Conservation (phyloP, 768 basidiomycete species). For the Boletus bicolor region DNA sequence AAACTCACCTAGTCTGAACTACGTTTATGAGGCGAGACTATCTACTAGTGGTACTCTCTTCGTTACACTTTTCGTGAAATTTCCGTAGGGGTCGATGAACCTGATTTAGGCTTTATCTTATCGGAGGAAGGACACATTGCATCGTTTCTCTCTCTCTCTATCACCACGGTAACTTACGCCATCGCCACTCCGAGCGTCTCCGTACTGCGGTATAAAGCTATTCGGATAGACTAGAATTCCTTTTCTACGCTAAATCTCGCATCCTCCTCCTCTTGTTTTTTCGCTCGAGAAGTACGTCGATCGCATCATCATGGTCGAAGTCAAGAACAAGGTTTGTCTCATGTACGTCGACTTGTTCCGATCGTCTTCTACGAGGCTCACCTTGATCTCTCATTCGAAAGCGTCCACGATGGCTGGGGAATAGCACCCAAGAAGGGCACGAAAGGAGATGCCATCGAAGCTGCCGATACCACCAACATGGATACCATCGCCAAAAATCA, state of each 20-base stretch:
- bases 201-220: background rate
- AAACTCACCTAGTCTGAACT: too few relatives aligned
- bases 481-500: conserved; percentile 78
- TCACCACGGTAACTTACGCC: background rate
- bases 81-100: too few relatives aligned
- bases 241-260: background rate
- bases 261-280: too few relatives aligned
- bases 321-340: conserved; percentile 88
- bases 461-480: conserved; percentile 85
- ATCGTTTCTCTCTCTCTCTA: background rate
- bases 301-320: conserved; percentile 44
- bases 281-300: background rate
- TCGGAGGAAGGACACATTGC: background rate
- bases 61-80: too few relatives aligned
- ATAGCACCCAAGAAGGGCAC: conserved; percentile 62
- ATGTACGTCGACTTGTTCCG: conserved; percentile 51
- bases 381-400: conserved; percentile 24
- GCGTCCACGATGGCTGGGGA: conserved; percentile 98
- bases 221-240: conserved; percentile 1
- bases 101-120: conserved; percentile 2
- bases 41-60: too few relatives aligned
- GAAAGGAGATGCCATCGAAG: conserved; percentile 87
- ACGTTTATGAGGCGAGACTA: too few relatives aligned
- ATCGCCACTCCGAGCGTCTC: conserved; percentile 5
- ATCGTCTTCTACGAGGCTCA: background rate